phyloP scores from a whole-genome alignment of 1,284 basidiomycete genomes.

The Tilletia horrida region DNA sequence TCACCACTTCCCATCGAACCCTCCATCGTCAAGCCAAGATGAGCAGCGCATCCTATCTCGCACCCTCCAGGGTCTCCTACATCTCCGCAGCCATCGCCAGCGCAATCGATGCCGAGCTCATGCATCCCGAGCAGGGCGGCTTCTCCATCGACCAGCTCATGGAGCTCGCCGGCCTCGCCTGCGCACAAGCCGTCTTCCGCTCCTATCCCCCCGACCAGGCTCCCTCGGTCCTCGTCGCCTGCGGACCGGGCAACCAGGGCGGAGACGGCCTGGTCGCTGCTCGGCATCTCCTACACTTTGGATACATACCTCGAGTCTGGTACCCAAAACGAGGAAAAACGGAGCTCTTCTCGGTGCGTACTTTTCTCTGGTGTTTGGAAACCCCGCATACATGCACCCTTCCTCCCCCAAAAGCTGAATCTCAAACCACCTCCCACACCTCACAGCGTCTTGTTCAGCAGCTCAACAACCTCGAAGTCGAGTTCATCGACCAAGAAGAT shows the following conservation, averaged over 20 bases:
- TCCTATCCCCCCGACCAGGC: slow-evolving; percentile 69
- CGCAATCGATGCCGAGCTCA: slow-evolving; percentile 46
- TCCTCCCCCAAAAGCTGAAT: neutral
- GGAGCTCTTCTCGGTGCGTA: slow-evolving; percentile 36
- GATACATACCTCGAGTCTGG: slow-evolving; percentile 47
- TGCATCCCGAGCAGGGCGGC: slow-evolving; percentile 37
- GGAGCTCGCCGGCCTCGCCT: slow-evolving; percentile 96
- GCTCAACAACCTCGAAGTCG: slow-evolving; percentile 80
- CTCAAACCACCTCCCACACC: neutral
- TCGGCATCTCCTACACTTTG: slow-evolving; percentile 66
- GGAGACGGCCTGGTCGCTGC: slow-evolving; percentile 97
- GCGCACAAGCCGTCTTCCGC: slow-evolving; percentile 79
- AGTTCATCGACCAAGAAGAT: slow-evolving; percentile 58
- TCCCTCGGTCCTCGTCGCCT: slow-evolving; percentile 79
- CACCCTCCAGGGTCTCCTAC: slow-evolving; percentile 32
- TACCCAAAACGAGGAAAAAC: slow-evolving; percentile 49
- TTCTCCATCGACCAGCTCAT: slow-evolving; percentile 68
- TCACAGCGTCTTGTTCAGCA: slow-evolving; percentile 73
- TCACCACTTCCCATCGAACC: neutral
- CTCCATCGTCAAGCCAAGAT: neutral
- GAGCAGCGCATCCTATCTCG: neutral
- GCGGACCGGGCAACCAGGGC: slow-evolving; percentile 81
- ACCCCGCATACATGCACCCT: neutral
- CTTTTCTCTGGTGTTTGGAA: no score
- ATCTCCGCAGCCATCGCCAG: slow-evolving; percentile 39